Conservation (phyloP, 179 eudicot species). For the Spergularia azorica region DNA sequence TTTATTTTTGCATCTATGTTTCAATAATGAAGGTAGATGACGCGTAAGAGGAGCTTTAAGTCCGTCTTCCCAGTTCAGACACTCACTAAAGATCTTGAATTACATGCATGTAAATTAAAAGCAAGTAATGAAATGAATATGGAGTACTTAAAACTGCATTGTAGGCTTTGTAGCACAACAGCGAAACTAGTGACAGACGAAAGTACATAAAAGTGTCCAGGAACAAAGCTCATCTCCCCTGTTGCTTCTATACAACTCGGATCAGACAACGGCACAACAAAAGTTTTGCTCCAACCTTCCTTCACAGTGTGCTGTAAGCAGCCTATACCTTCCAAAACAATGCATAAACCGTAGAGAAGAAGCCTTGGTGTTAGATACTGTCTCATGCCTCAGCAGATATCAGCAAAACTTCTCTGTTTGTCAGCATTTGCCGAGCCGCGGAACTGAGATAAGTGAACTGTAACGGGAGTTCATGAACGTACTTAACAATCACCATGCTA, state of each 20-base stretch:
- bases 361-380: too few species aligned
- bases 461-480: neutral
- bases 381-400: neutral
- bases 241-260: too few species aligned
- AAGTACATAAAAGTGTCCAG: too few species aligned
- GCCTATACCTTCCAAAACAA: neutral
- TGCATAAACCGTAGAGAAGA: neutral
- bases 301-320: neutral
- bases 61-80: neutral
- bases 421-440: neutral
- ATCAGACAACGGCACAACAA: too few species aligned
- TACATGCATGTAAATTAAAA: neutral
- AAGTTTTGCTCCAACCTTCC: too few species aligned
- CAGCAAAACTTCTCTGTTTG: neutral
- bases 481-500: neutral
- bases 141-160: too few species aligned
- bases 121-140: neutral
- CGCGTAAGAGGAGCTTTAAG: neutral
- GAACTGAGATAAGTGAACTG: neutral
- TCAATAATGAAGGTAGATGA: neutral
- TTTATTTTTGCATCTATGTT: neutral
- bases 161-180: too few species aligned
- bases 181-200: too few species aligned
- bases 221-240: too few species aligned
- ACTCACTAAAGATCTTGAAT: neutral